Evolutionary conservation across 805 yeast species (phyloP), one percentile per base, ranked within the genome.

Genomic region (Yarrowia sp.): DNA sequence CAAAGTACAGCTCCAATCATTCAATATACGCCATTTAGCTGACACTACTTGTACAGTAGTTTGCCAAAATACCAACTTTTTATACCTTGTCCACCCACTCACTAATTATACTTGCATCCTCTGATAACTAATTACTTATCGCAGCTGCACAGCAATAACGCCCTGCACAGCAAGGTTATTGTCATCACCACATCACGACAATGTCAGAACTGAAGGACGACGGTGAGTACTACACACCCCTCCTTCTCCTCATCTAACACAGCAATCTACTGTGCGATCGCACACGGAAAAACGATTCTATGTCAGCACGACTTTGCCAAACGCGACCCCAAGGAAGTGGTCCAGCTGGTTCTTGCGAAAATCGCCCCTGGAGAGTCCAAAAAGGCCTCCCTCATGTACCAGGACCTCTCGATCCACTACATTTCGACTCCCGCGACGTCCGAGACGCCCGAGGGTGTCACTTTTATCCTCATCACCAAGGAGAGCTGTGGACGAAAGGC

Each of bases 391-490:
- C 68, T 69, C 58, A 64, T 68, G 42, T 72, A 72, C 63, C 72
- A 70, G 58, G 67, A 68, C 53, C 61, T 67, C 56, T 63, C 67
- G 21, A 70, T 70, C 32, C 76, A 72, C 63, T 73, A 71, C 65
- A 64, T 71, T 16, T 66, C 74, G n/a, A 63, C 65, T 16, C 63
- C 69, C 13, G 65, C 66, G 6, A 64, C 63, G 22, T 63, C 62
- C 1, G 63, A 62, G 9, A 60, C 63, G 9, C 71, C 73, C 33
- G 59, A 59, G 14, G 75, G 75, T 14, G 47, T 71, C 13, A 69
- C 73, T 13, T 71, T 64, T 59, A 44, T 71, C 18, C 69, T 66
- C 36, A 70, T 73, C 47, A 65, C 68, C 16, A 59, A 61, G 41
- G 63, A 58, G 38, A 27, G 61, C 9, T 62, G 62, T 22, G 68